Evolutionary conservation across 1,284 basidiomycete genomes (phyloP), one percentile per base, ranked within the genome.

Genomic region (Apiotrichum montevideense): DNA sequence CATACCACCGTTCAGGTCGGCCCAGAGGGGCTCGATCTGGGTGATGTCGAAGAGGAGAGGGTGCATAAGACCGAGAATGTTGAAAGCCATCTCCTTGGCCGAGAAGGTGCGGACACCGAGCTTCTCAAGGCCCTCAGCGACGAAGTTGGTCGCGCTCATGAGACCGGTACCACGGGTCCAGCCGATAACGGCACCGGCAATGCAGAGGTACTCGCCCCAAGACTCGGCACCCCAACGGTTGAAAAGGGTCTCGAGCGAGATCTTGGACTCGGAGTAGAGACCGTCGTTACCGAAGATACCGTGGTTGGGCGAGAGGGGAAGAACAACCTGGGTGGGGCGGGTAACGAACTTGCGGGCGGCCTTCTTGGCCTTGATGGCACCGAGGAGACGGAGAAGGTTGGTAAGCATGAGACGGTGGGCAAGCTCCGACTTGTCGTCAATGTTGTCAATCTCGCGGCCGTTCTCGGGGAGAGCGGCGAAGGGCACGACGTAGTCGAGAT

Each of bases 21-120:
- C 94, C 93, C 94, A 97, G 71, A 98, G 93, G 6, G 95, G 95
- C 75, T 98, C 95, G 56, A 98, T 94, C 77, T 98, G 96, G n/a
- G 95, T 96, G 72, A 98, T 94, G 76, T 95, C 97, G 83, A 98
- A 98, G 52, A 98, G 84, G n/a, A 98, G 85, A 45, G 96, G 95
- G 75, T 98, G 96, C 92, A 98, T 96, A 48, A 95, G 83, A 66
- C 95, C 96, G 56, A 98, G 86, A 68, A 98, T 91, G 79, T 98
- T 98, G 85, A 98, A 98, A 3, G 94, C 93, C 95, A 98, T 98
- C 80, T 98, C 95, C 80, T 97, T 97, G 50, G 94, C 88, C 3
- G 92, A 96, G 85, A 98, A 98, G 4, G 96, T 98, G 66, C 95
- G 86, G 61, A 96, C 89, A 66, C 96, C 95, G 63, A 91, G 84